Base-by-base conservation (phyloP, 2,329 filamentous ascomycete species). In the Fusarium tricinctum region DNA sequence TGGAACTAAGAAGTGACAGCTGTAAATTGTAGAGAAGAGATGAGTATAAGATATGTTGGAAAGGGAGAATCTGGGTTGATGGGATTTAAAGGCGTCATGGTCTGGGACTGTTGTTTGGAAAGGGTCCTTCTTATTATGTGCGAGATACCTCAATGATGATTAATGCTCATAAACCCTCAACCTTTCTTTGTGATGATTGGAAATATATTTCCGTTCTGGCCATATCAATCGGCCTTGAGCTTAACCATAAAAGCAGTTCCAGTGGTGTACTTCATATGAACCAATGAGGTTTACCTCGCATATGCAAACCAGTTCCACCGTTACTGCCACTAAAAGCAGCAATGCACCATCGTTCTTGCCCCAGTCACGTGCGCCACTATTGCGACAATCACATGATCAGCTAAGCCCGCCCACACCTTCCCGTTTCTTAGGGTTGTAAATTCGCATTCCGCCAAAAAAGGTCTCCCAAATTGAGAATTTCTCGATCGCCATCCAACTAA, bases 401-500 rank as follows among this genome's bases (percentile, higher is more conserved):
- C 15, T 39, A 56, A 58, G 42, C 28, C 68, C 63, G 66, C 63
- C 63, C 59, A 60, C 69, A 68, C 68, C 63, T 68, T 59, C 62
- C 58, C 58, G 45, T 72, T 66, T 58, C 58, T 67, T 80, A 80
- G 78, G 78, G 78, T 78, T 80, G 50, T 39, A 55, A 71, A 72
- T 72, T 74, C 74, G 73, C 74, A 78, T 75, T 79, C 78, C 76
- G 79, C 77, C 75, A 75, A 75, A 77, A 78, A 79, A 78, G 73
- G 69, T 68, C 73, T 69, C 70, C 70, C 73, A 77, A 74, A 69
- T 74, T 73, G 75, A 75, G 74, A 77, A 79, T 76, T 75, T 73
- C 73, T 75, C 69, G 72, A 75, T 75, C 75, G 77, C 77, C 77
- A 77, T 73, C 75, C 76, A 77, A 78, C 77, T 74, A 78, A 78